phyloP scores from a whole-genome alignment of 108 stramenopile genomes.

The Cyclotella baltica region DNA sequence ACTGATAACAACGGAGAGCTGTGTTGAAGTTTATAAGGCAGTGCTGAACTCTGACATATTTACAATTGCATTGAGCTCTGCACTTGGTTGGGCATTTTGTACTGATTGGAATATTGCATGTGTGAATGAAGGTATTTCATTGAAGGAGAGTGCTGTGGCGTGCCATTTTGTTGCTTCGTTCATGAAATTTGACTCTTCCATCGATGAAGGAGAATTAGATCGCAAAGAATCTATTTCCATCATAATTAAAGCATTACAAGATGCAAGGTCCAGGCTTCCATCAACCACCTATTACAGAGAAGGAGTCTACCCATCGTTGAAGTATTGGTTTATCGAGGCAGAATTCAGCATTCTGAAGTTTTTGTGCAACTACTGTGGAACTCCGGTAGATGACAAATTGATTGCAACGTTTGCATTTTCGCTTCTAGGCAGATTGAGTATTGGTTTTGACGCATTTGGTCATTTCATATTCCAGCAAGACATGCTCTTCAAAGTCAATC shows the following conservation, averaged over 20 bases:
- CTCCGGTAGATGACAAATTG: constrained; percentile 19
- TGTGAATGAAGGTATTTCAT: constrained; percentile 9
- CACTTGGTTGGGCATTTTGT: constrained; percentile 32
- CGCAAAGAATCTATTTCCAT: constrained; percentile 5
- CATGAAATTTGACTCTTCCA: constrained; percentile 25
- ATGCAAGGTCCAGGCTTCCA: not conserved
- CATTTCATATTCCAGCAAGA: constrained; percentile 66
- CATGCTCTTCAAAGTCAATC: constrained; percentile 29
- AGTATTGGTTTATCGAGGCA: constrained; percentile 66
- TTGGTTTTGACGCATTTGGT: constrained; percentile 75
- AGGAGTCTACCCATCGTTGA: constrained; percentile 36
- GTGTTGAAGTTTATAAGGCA: constrained; percentile 24
- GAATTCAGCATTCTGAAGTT: constrained; percentile 66
- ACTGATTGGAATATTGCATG: constrained; percentile 23
- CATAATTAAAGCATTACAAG: constrained; percentile 8
- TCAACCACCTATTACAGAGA: not conserved
- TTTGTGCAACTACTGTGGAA: constrained; percentile 25
- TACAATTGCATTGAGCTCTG: constrained; percentile 20
- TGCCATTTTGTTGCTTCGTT: constrained; percentile 44
- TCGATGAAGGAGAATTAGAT: not conserved
- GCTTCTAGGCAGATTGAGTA: constrained; percentile 64
- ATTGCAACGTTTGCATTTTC: constrained; percentile 61
- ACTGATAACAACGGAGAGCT: constrained; percentile 32
- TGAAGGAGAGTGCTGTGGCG: constrained; percentile 45
- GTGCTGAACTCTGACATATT: constrained; percentile 34